Conservation (phyloP, 345 rosid species). For the Aegle marmelos region DNA sequence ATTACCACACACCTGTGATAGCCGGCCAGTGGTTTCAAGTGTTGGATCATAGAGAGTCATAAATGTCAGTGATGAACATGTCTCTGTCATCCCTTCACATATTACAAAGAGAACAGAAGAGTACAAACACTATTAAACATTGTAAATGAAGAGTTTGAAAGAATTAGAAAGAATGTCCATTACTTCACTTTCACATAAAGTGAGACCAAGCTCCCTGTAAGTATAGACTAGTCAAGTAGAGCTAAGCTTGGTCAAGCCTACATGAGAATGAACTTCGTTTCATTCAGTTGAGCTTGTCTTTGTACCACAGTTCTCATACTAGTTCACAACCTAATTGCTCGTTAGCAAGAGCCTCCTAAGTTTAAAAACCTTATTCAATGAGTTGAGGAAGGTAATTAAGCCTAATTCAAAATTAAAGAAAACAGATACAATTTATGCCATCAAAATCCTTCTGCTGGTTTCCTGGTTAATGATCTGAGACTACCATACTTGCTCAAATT, state of each 20-base stretch:
- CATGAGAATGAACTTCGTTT: not conserved
- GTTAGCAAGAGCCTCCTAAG: not conserved
- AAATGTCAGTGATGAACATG: conserved; percentile 78
- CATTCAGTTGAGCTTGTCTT: not conserved
- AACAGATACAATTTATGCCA: not conserved
- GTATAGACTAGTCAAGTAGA: conserved; percentile 3
- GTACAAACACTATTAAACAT: conserved; percentile 2
- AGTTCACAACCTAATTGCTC: conserved; percentile 1
- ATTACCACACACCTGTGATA: conserved; percentile 18
- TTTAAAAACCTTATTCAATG: not conserved
- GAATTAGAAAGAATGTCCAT: not conserved
- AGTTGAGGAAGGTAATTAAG: not conserved
- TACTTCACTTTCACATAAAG: not conserved
- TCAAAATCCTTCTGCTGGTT: not conserved
- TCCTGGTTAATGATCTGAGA: not conserved
- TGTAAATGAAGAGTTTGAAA: not conserved
- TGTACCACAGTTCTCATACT: not conserved
- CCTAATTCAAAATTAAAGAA: not conserved
- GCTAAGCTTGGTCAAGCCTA: not conserved
- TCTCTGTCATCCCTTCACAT: conserved; percentile 78
- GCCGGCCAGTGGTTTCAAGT: conserved; percentile 17
- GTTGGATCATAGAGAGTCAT: conserved; percentile 53
- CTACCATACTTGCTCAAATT: not conserved
- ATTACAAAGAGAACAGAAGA: conserved; percentile 3
- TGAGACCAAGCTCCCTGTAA: not conserved